A percentile compares a stretch with the other conserved stretches of the same genome.
Evolutionary conservation across 2,329 filamentous ascomycete species (phyloP).

Genomic region (Claviceps africana): DNA sequence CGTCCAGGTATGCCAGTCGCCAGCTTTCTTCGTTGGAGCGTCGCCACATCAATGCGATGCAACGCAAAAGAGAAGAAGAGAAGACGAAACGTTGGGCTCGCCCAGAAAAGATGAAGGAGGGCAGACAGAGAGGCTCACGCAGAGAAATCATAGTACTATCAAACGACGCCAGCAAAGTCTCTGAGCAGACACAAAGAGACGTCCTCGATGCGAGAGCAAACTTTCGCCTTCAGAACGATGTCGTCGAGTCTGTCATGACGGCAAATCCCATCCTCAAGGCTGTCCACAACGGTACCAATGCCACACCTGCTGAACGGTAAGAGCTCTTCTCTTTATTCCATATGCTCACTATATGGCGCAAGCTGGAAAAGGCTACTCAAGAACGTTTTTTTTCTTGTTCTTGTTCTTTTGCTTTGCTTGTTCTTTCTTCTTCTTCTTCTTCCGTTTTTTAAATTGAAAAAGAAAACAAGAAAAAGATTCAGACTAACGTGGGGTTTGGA

Average conservation of each 20-base stretch:
- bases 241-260: slow-evolving; percentile 53
- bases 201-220: slow-evolving; percentile 56
- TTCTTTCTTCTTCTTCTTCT: no score
- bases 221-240: slow-evolving; percentile 55
- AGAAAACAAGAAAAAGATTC: not conserved
- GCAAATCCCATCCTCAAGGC: slow-evolving; percentile 66
- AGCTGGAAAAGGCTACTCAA: not conserved
- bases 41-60: not conserved
- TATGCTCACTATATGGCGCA: not conserved
- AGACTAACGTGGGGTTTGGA: not conserved
- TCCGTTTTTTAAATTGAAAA: no score
- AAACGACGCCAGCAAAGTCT: slow-evolving; percentile 29
- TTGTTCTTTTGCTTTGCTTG: no score
- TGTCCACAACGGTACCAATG: slow-evolving; percentile 53
- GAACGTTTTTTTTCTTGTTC: no score
- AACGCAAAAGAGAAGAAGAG: not conserved
- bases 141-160: slow-evolving; percentile 1
- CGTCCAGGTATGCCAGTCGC: slow-evolving; percentile 18
- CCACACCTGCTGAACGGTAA: slow-evolving; percentile 55
- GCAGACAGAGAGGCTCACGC: not conserved
- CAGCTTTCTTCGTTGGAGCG: not conserved
- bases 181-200: slow-evolving; percentile 46
- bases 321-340: slow-evolving; percentile 3
- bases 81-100: no score
- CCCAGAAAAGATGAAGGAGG: not conserved